Evolutionary conservation across 495 filamentous ascomycete genomes (phyloP), one percentile per base, ranked within the genome.

Genomic region (Aspergillus cristatus): DNA sequence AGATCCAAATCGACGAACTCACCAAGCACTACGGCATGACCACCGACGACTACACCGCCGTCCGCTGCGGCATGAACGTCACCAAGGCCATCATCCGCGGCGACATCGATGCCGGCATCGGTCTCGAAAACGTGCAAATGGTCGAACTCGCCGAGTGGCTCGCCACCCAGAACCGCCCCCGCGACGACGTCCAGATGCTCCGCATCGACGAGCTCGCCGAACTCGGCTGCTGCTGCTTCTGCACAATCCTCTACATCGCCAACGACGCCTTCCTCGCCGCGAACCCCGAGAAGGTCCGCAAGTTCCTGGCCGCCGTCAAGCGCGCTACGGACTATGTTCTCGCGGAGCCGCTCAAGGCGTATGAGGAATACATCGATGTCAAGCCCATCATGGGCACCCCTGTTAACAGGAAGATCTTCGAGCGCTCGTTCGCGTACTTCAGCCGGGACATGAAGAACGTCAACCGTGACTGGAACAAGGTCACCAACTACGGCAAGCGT

Each of bases 171-270:
- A 66, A 66, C 47, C 77, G 77, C 2, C 70, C 74, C 34, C 71
- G 67, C 49, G 62, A 57, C 30, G 78, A 76, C 49, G 79, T 84
- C 3, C 75, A 82, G 57, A 84, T 82, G 78, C 70, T 82, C 14
- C 76, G 78, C 51, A 82, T 84, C 52, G 78, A 82, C 60, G 68
- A 82, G 61, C 75, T 84, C 30, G 79, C 78, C 40, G 75, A 81
- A 53, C 59, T 82, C 18, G 79, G 79, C 38, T 82, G 79, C 63
- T 82, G 79, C 72, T 84, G 79, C 66, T 82, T 82, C 71, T 81
- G 78, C 63, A 76, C 75, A 1, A 81, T 82, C 52, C 65, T 84
- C 29, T 84, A 84, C 67, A 84, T 84, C 37, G 74, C 65, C 47
- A 78, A 82, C 52, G 76, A 82, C 53, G 49, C 51, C 29, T 84